Conservation (phyloP, 345 rosid species). For the Anacardium occidentale region DNA sequence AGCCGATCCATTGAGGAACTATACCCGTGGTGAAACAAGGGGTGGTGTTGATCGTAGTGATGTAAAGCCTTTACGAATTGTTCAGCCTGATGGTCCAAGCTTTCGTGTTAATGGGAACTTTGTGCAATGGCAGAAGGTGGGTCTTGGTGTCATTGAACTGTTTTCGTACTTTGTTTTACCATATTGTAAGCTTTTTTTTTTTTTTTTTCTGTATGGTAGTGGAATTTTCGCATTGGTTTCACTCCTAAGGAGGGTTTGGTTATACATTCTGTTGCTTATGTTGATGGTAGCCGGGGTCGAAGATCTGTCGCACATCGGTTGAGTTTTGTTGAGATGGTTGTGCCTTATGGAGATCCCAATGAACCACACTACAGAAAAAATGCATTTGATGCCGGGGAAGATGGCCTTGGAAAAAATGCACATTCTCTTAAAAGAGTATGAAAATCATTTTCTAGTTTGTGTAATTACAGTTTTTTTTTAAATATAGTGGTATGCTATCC, state of each 20-base stretch:
- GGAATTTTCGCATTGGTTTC: constrained; percentile 95
- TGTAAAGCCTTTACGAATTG: constrained; percentile 75
- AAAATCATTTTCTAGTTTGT: constrained; percentile 17
- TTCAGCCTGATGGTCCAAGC: constrained; percentile 95
- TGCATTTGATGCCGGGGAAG: constrained; percentile 98
- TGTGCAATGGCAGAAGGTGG: constrained; percentile 93
- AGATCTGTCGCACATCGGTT: constrained; percentile 87
- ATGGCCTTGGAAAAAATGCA: constrained; percentile 92
- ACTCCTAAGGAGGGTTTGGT: constrained; percentile 91
- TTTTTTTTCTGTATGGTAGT: constrained; percentile 48
- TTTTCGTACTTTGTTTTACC: constrained; percentile 5
- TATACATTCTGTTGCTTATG: constrained; percentile 83
- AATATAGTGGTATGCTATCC: background rate
- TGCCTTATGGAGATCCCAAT: constrained; percentile 95
- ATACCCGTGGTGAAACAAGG: constrained; percentile 82
- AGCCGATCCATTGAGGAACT: constrained; percentile 87
- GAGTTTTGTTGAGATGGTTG: constrained; percentile 96
- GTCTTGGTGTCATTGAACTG: constrained; percentile 1
- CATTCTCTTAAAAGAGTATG: constrained; percentile 91
- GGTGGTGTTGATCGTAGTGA: constrained; percentile 95
- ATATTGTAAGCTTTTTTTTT: constrained; percentile 19
- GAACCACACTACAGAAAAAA: constrained; percentile 91
- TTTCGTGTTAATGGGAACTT: constrained; percentile 76
- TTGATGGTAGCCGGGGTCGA: constrained; percentile 87
- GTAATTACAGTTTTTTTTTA: constrained; percentile 9